A percentile compares a stretch with the other conserved stretches of the same genome.
Evolutionary conservation across 2,329 filamentous ascomycete genomes (phyloP).

Genomic region (Triangularia setosa): DNA sequence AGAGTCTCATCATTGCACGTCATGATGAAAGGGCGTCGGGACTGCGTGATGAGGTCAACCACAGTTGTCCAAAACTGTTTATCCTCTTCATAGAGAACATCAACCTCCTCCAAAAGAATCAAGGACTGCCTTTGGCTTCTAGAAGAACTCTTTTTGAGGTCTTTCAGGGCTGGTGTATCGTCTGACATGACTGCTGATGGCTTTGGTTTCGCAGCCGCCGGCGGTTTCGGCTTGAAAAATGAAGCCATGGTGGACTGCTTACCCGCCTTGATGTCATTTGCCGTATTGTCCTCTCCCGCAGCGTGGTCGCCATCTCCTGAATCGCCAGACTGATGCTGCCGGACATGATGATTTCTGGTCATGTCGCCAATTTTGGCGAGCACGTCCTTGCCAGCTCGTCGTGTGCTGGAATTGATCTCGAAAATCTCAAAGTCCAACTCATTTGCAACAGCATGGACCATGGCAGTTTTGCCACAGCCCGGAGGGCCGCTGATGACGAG

Average conservation of each 20-base stretch:
- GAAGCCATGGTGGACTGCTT: slow-evolving; percentile 75
- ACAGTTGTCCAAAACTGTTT: slow-evolving; percentile 91
- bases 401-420: slow-evolving; percentile 81
- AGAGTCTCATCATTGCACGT: slow-evolving; percentile 90
- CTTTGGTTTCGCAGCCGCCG: slow-evolving; percentile 25
- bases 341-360: slow-evolving; percentile 89
- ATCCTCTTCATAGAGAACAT: slow-evolving; percentile 91
- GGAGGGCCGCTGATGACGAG: slow-evolving; percentile 86
- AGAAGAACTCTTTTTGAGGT: slow-evolving; percentile 32
- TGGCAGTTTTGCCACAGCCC: slow-evolving; percentile 89
- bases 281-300: slow-evolving; percentile 44
- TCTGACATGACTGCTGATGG: slow-evolving; percentile 29
- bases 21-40: slow-evolving; percentile 87
- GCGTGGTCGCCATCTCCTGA: slow-evolving; percentile 28
- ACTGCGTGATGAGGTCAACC: slow-evolving; percentile 71
- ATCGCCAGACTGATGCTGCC: slow-evolving; percentile 40
- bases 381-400: slow-evolving; percentile 84
- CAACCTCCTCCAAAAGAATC: slow-evolving; percentile 90
- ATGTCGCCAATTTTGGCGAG: slow-evolving; percentile 92
- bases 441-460: slow-evolving; percentile 85
- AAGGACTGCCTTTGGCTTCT: slow-evolving; percentile 83
- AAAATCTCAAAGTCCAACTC: slow-evolving; percentile 93
- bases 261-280: slow-evolving; percentile 59
- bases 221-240: slow-evolving; percentile 66
- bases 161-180: slow-evolving; percentile 12